Percentiles rank a stretch among this genome's conserved stretches.
Evolutionary conservation across 148 eudicot genomes (phyloP).

Genomic region (Nepenthes mirabilis): DNA sequence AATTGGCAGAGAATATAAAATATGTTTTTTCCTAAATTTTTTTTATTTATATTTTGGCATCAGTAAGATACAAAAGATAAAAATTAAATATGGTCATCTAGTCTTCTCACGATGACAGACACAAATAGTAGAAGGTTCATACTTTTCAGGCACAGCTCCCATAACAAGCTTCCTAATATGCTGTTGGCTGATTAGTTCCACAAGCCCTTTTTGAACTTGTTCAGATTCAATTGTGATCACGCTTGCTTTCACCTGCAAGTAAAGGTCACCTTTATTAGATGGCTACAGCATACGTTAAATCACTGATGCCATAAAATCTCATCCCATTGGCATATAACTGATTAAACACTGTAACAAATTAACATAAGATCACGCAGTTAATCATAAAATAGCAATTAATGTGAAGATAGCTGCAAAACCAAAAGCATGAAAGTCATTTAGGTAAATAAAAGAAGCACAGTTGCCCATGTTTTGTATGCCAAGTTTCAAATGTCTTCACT

Average conservation of each 20-base stretch:
- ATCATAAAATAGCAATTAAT: too few species aligned
- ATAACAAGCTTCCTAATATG: slow-evolving; percentile 51
- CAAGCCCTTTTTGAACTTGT: slow-evolving; percentile 46
- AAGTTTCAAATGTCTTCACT: too few species aligned
- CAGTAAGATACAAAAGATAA: too few species aligned
- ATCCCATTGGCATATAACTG: background rate
- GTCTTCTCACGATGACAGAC: too few species aligned
- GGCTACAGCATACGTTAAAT: background rate
- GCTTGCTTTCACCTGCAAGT: slow-evolving; percentile 45
- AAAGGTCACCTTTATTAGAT: background rate
- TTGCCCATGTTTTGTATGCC: too few species aligned
- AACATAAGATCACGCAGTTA: background rate
- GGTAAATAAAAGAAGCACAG: too few species aligned
- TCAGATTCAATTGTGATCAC: slow-evolving; percentile 39
- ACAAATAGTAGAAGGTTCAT: slow-evolving; percentile 4
- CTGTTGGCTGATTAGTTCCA: slow-evolving; percentile 33
- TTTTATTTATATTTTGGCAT: too few species aligned
- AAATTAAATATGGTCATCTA: too few species aligned
- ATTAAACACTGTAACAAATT: background rate
- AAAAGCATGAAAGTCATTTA: too few species aligned
- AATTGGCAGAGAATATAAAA: background rate
- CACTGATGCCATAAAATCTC: background rate
- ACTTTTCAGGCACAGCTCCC: slow-evolving; percentile 48
- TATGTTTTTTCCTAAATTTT: too few species aligned
- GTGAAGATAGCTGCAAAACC: too few species aligned